phyloP scores from a whole-genome alignment of 106 monocot genomes.

The Dioscorea zingiberensis region DNA sequence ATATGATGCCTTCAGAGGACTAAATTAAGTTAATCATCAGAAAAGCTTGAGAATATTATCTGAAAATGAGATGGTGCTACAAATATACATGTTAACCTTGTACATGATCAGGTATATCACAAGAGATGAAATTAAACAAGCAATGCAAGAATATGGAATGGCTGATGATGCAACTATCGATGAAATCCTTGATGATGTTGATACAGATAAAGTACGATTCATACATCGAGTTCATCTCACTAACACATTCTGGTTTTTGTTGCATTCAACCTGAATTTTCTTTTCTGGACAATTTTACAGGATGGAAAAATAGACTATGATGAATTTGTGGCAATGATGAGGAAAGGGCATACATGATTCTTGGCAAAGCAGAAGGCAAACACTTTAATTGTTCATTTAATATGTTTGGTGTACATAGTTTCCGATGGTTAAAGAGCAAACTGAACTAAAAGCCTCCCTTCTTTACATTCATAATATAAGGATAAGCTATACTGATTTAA shows the following conservation, averaged over 20 bases:
- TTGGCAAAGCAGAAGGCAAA: not conserved
- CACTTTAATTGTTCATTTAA: too few species aligned
- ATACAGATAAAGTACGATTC: conserved; percentile 58
- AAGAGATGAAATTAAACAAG: conserved; percentile 72
- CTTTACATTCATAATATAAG: too few species aligned
- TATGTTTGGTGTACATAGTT: too few species aligned
- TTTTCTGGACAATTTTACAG: conserved; percentile 23
- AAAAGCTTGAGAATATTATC: too few species aligned
- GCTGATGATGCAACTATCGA: conserved; percentile 76
- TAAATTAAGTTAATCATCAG: not conserved
- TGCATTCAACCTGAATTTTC: not conserved
- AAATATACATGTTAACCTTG: not conserved
- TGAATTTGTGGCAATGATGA: conserved; percentile 88
- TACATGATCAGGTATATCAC: conserved; percentile 54
- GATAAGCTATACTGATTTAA: too few species aligned
- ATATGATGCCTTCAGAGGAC: not conserved
- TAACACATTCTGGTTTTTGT: not conserved
- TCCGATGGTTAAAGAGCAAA: too few species aligned
- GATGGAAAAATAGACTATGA: conserved; percentile 76
- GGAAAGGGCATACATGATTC: conserved; percentile 38
- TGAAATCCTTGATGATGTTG: conserved; percentile 76
- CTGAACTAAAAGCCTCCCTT: too few species aligned
- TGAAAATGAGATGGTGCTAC: not conserved
- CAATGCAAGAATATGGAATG: conserved; percentile 69
- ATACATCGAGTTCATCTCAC: not conserved